phyloP scores from a whole-genome alignment of 495 filamentous ascomycete genomes.

The Jackrogersella multiformis region DNA sequence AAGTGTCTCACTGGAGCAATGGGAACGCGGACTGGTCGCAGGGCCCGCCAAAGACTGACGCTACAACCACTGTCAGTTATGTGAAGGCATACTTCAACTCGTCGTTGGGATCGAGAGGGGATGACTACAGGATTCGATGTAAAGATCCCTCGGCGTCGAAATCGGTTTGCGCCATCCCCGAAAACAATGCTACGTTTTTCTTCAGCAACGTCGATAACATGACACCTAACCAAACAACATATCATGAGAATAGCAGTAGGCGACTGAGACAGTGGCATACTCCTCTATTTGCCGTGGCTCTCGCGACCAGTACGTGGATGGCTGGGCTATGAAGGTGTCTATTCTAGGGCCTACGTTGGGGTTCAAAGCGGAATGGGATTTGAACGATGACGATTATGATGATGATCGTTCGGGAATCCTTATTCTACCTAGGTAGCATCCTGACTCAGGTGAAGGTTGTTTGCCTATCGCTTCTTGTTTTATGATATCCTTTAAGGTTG shows the following conservation, averaged over 20 bases:
- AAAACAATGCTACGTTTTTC: conserved; percentile 64
- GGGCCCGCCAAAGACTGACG: conserved; percentile 70
- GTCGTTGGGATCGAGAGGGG: conserved; percentile 53
- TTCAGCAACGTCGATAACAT: conserved; percentile 64
- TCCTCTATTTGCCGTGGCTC: conserved; percentile 20
- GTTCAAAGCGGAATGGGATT: conserved; percentile 2
- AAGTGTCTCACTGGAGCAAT: conserved; percentile 82
- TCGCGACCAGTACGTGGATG: conserved; percentile 36
- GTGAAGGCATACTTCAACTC: conserved; percentile 84
- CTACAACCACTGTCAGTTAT: conserved; percentile 68
- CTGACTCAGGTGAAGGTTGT: not conserved
- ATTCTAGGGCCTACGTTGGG: not conserved
- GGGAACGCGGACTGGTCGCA: conserved; percentile 73
- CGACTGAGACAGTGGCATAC: conserved; percentile 19
- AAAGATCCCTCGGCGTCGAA: conserved; percentile 48
- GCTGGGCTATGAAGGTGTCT: conserved; percentile 21
- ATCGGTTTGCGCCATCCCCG: conserved; percentile 69
- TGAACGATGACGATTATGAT: too few species aligned
- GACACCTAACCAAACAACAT: conserved; percentile 68
- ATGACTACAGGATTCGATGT: conserved; percentile 61
- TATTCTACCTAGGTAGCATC: not conserved
- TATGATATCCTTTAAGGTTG: conserved; percentile 7
- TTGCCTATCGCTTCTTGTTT: not conserved
- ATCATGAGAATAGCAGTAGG: conserved; percentile 26
- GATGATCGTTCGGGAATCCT: conserved; percentile 7